These are phyloP conservation scores for Saturnispora sanitii DNA, from an alignment of 805 yeast genomes.

Conservation along the genomic window DNA sequence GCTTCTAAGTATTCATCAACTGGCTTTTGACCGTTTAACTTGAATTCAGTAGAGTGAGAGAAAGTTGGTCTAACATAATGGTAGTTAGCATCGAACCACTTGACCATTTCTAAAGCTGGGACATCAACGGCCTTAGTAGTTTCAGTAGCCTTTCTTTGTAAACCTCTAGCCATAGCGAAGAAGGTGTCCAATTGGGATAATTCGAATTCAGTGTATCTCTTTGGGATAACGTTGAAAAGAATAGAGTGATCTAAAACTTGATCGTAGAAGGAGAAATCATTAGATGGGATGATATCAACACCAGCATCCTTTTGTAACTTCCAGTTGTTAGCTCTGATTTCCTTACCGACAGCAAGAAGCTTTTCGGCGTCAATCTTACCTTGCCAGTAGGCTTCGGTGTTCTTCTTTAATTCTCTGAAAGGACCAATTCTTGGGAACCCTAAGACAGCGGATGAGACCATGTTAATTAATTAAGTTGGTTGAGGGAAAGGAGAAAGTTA, in stretches of 20 bases:
- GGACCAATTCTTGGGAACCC: slow-evolving; percentile 99
- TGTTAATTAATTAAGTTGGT: slow-evolving; percentile 26
- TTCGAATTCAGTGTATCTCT: slow-evolving; percentile 87
- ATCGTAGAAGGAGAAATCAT: slow-evolving; percentile 97
- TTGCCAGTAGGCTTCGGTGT: slow-evolving; percentile 98
- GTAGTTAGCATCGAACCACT: slow-evolving; percentile 99
- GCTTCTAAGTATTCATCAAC: slow-evolving; percentile 97
- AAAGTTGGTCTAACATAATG: slow-evolving; percentile 99
- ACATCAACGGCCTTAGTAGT: slow-evolving; percentile 87
- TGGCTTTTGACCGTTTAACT: slow-evolving; percentile 93
- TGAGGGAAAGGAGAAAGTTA: neutral
- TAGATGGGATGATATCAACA: slow-evolving; percentile 93
- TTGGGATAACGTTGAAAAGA: slow-evolving; percentile 92
- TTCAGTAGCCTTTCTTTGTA: slow-evolving; percentile 92
- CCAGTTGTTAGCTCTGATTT: slow-evolving; percentile 95
- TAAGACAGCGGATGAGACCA: slow-evolving; percentile 95
- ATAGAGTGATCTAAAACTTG: slow-evolving; percentile 90
- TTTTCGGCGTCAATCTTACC: slow-evolving; percentile 87
- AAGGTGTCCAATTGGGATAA: slow-evolving; percentile 83
- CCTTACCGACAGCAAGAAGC: slow-evolving; percentile 86
- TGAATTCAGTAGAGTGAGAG: slow-evolving; percentile 89
- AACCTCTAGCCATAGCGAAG: slow-evolving; percentile 99
- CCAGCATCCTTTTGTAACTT: slow-evolving; percentile 95
- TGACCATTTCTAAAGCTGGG: slow-evolving; percentile 98
- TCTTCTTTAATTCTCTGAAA: slow-evolving; percentile 97